Base-by-base conservation (phyloP, 2,329 filamentous ascomycete genomes). In the Colletotrichum sansevieriae region DNA sequence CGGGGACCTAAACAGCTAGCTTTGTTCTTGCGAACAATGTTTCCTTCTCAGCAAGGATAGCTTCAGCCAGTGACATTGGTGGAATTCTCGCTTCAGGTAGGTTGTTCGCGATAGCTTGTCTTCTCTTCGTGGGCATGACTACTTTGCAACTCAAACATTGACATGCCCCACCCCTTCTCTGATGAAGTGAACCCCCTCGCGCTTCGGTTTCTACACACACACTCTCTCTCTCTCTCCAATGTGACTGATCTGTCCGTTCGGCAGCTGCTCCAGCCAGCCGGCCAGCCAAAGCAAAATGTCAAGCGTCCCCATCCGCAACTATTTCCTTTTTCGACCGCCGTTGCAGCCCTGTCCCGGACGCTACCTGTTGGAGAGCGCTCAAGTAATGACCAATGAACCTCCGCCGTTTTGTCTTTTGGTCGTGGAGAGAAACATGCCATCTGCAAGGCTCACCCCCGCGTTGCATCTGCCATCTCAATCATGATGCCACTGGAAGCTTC, bases 381-480 rank as follows among this genome's bases (percentile, higher is more conserved):
- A 13, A 33, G 15, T 39, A 49, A 54, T 33, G 37, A 59, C 57
- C 13, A 63, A 72, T 60, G 51, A 59, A 33, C 15, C 73, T 10
- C 73, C 37, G 33, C 33, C 29, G n/a, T 47, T 39, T 54, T 22
- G 54, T 47, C 46, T 15, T 52, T 44, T 39, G 51, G 44, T 43
- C 46, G 44, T 49, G 52, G 43, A 15, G 29, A 39, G 35, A 63
- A 49, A 37, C n/a, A 43, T 51, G 25, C 33, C 46, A 46, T 12
- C 39, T 58, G 44, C 65, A 41, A 58, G 65, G 54, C 29, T 18
- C 46, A 68, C 54, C 62, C 55, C 39, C 54, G 55, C 55, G 15
- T 33, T 47, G 29, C 52, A 54, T 65, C 61, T 68, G 52, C 65
- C 60, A 68, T 68, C 52, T 65, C 54, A 68, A 59, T 63, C 65